Evolutionary conservation across 2,329 filamentous ascomycete genomes (phyloP), one percentile per base, ranked within the genome.

Genomic region (Monilinia vaccinii-corymbosi): DNA sequence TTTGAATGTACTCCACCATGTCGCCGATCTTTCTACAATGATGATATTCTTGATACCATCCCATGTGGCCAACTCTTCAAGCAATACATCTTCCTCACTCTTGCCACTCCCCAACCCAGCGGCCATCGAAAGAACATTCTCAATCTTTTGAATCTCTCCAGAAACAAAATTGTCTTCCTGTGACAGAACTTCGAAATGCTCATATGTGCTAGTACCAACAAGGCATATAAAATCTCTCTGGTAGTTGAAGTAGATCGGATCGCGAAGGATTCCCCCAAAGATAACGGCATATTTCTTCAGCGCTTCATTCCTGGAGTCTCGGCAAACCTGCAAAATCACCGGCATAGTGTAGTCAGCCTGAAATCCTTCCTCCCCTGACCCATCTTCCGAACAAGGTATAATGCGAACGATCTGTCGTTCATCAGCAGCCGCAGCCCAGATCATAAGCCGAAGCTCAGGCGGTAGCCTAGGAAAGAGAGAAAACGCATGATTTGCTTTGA

Each of bases 1-100:
- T 14, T 60, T 60, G 32, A 31, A 46, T 28, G 47, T 47, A 13
- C 57, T 49, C 57, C 40, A 60, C 57, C 57, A 60, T 7, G 57
- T 55, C 13, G 57, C 40, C 9, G 14, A 31, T 14, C 25, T 44
- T 32, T 60, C 57, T 16, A 45, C 28, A 13, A 60, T 31, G 10
- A 60, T 13, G 11, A 60, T 8, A 25, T 25, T 16, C 21, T 47
- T 60, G 23, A 55, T 8, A 1, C 57, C 49, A 23, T 53, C 42
- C 14, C 51, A 60, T 1, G 55, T 18, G 9, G 3, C 21, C 6
- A 52, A 16, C 6, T 38, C 25, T 7, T 18, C 13, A 10, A 38
- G 6, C 32, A 60, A 10, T 4, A 28, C 31, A 9, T 47, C 57
- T 40, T 60, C 40, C 32, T 60, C 57, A 31, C 49, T 55, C 2